A percentile compares a stretch with the other conserved stretches of the same genome.
These are phyloP conservation scores for Hanseniaspora jakobsenii DNA, from an alignment of 805 yeast genomes.

Conservation along the genomic window DNA sequence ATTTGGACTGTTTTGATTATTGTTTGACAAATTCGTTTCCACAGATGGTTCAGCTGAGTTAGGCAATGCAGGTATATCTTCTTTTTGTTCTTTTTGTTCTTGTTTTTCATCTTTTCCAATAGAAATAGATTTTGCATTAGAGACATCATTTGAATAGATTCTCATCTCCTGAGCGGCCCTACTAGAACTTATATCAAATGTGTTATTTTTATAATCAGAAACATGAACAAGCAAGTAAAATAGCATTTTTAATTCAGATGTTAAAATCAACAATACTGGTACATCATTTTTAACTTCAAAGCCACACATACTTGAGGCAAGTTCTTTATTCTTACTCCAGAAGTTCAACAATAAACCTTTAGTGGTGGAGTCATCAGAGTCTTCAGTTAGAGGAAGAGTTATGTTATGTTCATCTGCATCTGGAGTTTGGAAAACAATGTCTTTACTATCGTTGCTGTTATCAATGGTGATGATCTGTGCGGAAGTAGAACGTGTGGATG, in stretches of 20 bases:
- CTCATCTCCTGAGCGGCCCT: conserved; percentile 1
- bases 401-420: conserved; percentile 64
- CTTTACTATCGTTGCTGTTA: neutral
- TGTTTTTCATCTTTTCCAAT: no score
- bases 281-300: conserved; percentile 48
- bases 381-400: conserved; percentile 56
- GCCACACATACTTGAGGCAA: conserved; percentile 34
- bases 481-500: conserved; percentile 48
- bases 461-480: conserved; percentile 39
- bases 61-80: no score
- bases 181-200: conserved; percentile 22
- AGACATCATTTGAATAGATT: no score
- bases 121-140: no score
- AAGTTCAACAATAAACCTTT: conserved; percentile 56
- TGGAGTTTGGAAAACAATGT: conserved; percentile 23
- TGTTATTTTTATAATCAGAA: conserved; percentile 34
- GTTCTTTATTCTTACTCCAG: conserved; percentile 25
- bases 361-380: conserved; percentile 52
- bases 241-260: conserved; percentile 49
- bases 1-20: no score
- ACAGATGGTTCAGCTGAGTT: no score
- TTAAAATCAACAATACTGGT: conserved; percentile 54
- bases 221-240: conserved; percentile 56
- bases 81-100: no score
- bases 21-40: no score